phyloP scores from a whole-genome alignment of 352 stramenopile genomes.

The Phytophthora parvispora region DNA sequence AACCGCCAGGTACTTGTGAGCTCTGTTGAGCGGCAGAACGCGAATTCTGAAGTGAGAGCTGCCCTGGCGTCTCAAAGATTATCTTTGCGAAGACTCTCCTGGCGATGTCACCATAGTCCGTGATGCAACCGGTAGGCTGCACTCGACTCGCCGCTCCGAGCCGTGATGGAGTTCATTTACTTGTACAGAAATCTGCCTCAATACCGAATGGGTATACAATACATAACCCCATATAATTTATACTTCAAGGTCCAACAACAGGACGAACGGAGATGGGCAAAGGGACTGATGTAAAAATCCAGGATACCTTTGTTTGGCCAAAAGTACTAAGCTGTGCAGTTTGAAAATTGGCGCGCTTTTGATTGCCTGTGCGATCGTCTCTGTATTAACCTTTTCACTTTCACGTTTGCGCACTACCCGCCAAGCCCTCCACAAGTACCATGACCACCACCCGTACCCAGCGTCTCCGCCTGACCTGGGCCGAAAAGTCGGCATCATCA shows the following conservation, averaged over 20 bases:
- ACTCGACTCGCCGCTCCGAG: not conserved
- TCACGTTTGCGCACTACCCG: no score
- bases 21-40: not conserved
- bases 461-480: no score
- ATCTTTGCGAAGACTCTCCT: not conserved
- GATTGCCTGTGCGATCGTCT: no score
- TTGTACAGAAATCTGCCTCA: not conserved
- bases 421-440: no score
- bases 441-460: no score
- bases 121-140: no score
- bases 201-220: not conserved
- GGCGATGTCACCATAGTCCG: no score
- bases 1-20: no score
- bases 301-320: not conserved
- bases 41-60: constrained; percentile 4
- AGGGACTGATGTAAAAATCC: not conserved
- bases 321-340: no score
- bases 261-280: not conserved
- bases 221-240: not conserved
- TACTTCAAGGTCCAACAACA: not conserved
- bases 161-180: constrained; percentile 13
- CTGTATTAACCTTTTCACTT: no score
- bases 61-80: not conserved
- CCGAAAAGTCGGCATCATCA: no score
- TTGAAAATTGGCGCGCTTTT: no score